Evolutionary conservation across 2,329 filamentous ascomycete genomes (phyloP).

Genomic region (Cercospora janseana): DNA sequence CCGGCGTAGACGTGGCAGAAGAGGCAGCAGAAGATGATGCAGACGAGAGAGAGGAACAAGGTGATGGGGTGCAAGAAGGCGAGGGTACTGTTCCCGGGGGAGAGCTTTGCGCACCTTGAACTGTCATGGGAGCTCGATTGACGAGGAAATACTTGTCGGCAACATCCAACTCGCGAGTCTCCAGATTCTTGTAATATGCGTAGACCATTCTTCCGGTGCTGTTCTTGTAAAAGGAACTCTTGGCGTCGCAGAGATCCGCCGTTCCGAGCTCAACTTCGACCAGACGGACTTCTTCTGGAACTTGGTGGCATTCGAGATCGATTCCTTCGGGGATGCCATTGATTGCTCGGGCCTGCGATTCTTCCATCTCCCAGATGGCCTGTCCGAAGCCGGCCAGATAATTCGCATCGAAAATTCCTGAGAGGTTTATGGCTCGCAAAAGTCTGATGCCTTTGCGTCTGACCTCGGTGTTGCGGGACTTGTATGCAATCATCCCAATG

Average conservation of each 20-base stretch:
- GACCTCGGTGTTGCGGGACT: slow-evolving; percentile 15
- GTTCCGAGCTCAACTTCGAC: slow-evolving; percentile 20
- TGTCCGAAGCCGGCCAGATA: slow-evolving; percentile 21
- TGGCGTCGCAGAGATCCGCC: slow-evolving; percentile 1
- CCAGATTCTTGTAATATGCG: slow-evolving; percentile 8
- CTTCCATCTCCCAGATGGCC: slow-evolving; percentile 20
- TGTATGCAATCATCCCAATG: slow-evolving; percentile 22
- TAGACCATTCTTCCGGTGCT: slow-evolving; percentile 20
- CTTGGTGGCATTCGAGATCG: slow-evolving; percentile 18
- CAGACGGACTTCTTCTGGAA: slow-evolving; percentile 19
- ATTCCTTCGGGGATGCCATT: slow-evolving; percentile 16
- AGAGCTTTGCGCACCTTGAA: no score
- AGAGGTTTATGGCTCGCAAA: slow-evolving; percentile 19
- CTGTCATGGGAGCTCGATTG: neutral
- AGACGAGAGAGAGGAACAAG: no score
- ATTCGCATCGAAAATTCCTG: slow-evolving; percentile 23
- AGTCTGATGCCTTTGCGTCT: slow-evolving; percentile 16
- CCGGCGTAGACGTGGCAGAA: no score
- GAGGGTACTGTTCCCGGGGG: no score
- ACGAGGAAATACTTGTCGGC: slow-evolving; percentile 15
- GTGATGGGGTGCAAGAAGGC: no score
- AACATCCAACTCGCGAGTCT: slow-evolving; percentile 12
- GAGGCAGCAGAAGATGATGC: no score
- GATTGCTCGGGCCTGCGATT: slow-evolving; percentile 18
- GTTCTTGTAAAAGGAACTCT: slow-evolving; percentile 17